Evolutionary conservation across 176 grass and related monocot genomes (phyloP).

Genomic region (Carex littledalei): DNA sequence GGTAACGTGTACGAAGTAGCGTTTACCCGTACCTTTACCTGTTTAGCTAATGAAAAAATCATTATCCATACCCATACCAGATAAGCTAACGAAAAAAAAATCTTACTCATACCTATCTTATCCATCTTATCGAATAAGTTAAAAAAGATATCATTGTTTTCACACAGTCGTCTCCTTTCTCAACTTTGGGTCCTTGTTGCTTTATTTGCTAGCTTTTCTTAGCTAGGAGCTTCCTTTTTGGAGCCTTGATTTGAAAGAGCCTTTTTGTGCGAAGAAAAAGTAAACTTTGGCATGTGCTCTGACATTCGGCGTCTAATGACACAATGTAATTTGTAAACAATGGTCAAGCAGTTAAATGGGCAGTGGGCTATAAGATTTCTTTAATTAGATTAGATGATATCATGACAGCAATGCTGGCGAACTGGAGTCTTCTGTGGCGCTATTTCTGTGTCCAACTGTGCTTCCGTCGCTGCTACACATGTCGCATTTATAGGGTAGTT

Average conservation of each 20-base stretch:
- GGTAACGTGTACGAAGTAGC: no score
- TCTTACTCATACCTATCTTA: no score
- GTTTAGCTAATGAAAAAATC: no score
- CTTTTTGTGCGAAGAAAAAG: slow-evolving; percentile 13
- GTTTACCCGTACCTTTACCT: no score
- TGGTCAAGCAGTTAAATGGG: neutral
- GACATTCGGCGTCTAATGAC: neutral
- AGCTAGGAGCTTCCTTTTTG: neutral
- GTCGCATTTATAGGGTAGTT: neutral
- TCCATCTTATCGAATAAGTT: no score
- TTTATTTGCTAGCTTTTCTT: slow-evolving; percentile 19
- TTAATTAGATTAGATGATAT: no score
- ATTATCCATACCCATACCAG: no score
- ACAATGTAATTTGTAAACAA: slow-evolving; percentile 7
- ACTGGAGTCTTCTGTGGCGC: neutral
- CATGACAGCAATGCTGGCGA: neutral
- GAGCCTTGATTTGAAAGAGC: slow-evolving; percentile 19
- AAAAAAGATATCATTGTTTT: neutral
- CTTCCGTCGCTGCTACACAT: neutral
- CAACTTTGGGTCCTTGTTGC: slow-evolving; percentile 7
- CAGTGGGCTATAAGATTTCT: no score
- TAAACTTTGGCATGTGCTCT: slow-evolving; percentile 19
- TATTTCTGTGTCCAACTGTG: neutral
- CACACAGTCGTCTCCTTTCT: neutral
- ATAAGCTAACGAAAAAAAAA: no score